Conservation (phyloP, 2,329 filamentous ascomycete genomes). For the Fusarium sp. region DNA sequence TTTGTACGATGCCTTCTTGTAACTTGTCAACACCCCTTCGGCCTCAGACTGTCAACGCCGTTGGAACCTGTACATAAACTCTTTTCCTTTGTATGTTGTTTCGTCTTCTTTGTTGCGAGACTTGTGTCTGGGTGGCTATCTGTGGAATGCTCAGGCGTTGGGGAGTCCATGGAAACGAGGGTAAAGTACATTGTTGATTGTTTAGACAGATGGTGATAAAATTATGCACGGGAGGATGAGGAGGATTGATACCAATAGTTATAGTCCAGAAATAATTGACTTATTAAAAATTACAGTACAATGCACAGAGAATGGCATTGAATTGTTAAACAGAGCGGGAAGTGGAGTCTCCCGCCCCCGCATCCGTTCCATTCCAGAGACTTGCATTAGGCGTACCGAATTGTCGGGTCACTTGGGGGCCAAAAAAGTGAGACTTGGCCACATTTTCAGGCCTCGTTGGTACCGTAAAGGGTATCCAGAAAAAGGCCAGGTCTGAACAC, state of each 20-base stretch:
- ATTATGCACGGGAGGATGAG: too few species aligned
- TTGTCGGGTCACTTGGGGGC: conserved; percentile 22
- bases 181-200: neutral
- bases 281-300: neutral
- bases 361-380: neutral
- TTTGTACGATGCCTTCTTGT: neutral
- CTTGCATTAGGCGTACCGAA: conserved; percentile 30
- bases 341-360: conserved; percentile 26
- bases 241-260: neutral
- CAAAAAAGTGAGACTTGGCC: conserved; percentile 22
- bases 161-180: neutral
- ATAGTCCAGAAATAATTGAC: neutral
- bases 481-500: neutral
- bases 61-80: neutral
- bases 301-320: neutral
- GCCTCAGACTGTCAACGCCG: neutral
- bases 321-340: conserved; percentile 2
- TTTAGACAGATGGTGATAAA: neutral
- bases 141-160: conserved; percentile 1
- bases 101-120: neutral
- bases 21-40: neutral
- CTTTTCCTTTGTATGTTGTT: neutral
- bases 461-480: conserved; percentile 22
- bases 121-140: neutral
- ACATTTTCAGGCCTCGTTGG: conserved; percentile 9